phyloP scores from a whole-genome alignment of 1,284 basidiomycete genomes.

The Malassezia sp. region DNA sequence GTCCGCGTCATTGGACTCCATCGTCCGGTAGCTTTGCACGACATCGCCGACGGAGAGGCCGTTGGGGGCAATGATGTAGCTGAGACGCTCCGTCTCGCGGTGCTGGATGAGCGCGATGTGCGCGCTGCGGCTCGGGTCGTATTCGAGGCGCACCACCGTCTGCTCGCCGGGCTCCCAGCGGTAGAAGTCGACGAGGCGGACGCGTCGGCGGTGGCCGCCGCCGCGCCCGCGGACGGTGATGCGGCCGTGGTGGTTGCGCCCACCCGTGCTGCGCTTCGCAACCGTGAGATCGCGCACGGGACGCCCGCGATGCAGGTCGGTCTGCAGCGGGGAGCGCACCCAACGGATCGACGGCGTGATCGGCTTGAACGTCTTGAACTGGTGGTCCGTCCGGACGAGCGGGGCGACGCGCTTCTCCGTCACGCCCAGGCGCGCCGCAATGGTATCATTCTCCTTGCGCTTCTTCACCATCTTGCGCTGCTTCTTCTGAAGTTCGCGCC shows the following conservation, averaged over 20 bases:
- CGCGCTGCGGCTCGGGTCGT: conserved; percentile 83
- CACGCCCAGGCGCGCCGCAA: conserved; percentile 36
- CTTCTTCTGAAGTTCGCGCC: conserved; percentile 25
- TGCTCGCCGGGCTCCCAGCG: conserved; percentile 62
- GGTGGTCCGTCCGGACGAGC: conserved; percentile 39
- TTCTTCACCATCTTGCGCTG: conserved; percentile 25
- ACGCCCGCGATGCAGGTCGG: conserved; percentile 69
- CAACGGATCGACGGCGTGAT: conserved; percentile 75
- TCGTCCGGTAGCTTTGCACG: conserved; percentile 67
- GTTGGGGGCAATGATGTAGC: conserved; percentile 84
- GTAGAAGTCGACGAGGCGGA: conserved; percentile 77
- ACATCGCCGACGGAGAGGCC: conserved; percentile 75
- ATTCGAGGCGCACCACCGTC: conserved; percentile 85
- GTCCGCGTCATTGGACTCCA: conserved; percentile 8
- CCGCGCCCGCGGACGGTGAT: conserved; percentile 82
- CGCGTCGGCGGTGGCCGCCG: conserved; percentile 77
- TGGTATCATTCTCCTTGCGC: conserved; percentile 21
- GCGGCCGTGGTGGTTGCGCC: conserved; percentile 66
- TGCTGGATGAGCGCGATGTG: conserved; percentile 77
- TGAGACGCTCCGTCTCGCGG: conserved; percentile 54
- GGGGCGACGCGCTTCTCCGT: conserved; percentile 27
- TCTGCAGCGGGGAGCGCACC: conserved; percentile 65
- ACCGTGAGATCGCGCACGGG: conserved; percentile 71
- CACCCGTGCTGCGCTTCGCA: conserved; percentile 71
- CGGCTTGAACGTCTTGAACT: conserved; percentile 81